phyloP scores from a whole-genome alignment of 2,329 filamentous ascomycete species.

The Penicillium sp. region DNA sequence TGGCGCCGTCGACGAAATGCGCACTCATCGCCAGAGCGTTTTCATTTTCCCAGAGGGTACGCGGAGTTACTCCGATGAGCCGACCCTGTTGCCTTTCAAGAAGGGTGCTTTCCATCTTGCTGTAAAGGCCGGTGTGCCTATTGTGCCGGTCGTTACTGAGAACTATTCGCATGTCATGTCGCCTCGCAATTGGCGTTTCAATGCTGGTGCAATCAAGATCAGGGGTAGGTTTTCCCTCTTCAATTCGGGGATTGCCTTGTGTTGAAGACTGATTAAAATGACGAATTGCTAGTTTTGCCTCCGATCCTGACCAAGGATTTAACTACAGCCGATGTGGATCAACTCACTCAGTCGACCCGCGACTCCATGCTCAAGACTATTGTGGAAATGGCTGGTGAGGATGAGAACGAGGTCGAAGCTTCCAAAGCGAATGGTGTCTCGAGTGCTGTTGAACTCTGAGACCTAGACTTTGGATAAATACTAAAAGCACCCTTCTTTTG shows the following conservation, averaged over 20 bases:
- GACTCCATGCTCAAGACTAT: constrained; percentile 70
- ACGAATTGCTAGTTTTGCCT: constrained; percentile 70
- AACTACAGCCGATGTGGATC: constrained; percentile 72
- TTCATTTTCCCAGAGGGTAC: constrained; percentile 74
- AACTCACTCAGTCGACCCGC: constrained; percentile 64
- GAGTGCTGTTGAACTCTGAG: constrained; percentile 38
- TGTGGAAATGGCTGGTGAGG: constrained; percentile 40
- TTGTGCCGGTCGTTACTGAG: constrained; percentile 79
- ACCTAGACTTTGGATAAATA: too few species aligned
- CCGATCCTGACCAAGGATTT: constrained; percentile 75
- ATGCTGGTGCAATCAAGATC: constrained; percentile 67
- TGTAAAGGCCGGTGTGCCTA: constrained; percentile 86
- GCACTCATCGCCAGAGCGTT: constrained; percentile 59
- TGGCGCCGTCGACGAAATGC: constrained; percentile 77
- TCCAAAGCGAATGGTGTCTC: constrained; percentile 27
- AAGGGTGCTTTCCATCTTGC: constrained; percentile 98
- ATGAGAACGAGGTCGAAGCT: constrained; percentile 22
- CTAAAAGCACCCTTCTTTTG: too few species aligned
- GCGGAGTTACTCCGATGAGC: constrained; percentile 78
- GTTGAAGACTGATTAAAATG: constrained; percentile 6
- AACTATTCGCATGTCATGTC: constrained; percentile 75
- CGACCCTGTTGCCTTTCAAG: constrained; percentile 89
- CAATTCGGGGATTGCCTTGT: background rate
- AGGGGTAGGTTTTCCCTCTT: constrained; percentile 57
- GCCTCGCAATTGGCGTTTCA: constrained; percentile 63